Evolutionary conservation across 495 filamentous ascomycete genomes (phyloP).

Genomic region (Podospora didyma): DNA sequence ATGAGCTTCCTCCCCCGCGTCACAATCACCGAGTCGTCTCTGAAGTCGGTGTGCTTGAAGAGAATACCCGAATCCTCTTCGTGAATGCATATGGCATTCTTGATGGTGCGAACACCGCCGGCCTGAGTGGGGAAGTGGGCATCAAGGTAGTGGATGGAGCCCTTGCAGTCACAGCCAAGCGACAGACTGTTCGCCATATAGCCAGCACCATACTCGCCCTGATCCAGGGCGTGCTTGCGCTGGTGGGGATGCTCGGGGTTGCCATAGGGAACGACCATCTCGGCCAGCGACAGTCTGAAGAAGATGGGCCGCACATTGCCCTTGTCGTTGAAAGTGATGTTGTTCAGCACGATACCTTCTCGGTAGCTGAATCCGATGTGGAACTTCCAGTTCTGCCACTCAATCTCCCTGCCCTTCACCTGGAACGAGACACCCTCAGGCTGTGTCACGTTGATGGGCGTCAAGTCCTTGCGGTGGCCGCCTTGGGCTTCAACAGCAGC

Average conservation of each 20-base stretch:
- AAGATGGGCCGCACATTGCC: conserved; percentile 76
- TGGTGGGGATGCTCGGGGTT: conserved; percentile 92
- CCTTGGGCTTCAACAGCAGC: conserved; percentile 67
- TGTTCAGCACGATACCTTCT: conserved; percentile 89
- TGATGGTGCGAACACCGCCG: conserved; percentile 73
- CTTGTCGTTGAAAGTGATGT: conserved; percentile 88
- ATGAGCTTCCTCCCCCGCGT: conserved; percentile 85
- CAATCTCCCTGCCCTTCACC: conserved; percentile 71
- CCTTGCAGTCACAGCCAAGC: conserved; percentile 93
- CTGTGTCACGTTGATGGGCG: conserved; percentile 94
- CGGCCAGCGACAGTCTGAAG: conserved; percentile 86
- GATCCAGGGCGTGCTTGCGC: conserved; percentile 90
- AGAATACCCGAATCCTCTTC: conserved; percentile 92
- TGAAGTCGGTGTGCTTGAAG: conserved; percentile 96
- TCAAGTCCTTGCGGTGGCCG: conserved; percentile 75
- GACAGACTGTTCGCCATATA: conserved; percentile 94
- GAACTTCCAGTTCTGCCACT: conserved; percentile 94
- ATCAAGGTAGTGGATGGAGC: conserved; percentile 84
- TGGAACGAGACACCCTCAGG: conserved; percentile 91
- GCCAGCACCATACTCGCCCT: conserved; percentile 90
- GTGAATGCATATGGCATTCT: conserved; percentile 96
- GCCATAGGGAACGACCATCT: conserved; percentile 97
- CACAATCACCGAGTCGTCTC: conserved; percentile 81
- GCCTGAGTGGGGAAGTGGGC: conserved; percentile 81
- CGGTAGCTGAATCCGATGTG: conserved; percentile 95